Base-by-base conservation (phyloP, 352 stramenopile species). In the Phytopythium vexans region DNA sequence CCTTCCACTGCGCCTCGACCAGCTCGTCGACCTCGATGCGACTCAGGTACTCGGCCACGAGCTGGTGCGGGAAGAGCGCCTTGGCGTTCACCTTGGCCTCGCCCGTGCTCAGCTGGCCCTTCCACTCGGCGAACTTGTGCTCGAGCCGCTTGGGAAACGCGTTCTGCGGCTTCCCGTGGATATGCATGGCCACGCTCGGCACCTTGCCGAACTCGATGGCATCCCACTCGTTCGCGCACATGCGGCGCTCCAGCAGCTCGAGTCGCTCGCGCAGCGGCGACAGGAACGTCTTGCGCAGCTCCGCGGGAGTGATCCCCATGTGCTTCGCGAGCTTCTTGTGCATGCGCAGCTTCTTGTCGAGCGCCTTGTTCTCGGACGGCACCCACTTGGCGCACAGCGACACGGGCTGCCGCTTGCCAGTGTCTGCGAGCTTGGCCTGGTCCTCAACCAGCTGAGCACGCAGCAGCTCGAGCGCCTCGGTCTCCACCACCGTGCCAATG, bases 331-430 rank as follows among this genome's bases (percentile, higher is more conserved):
- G 61, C 62, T 84, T 84, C 45, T 70, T 72, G 56, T 74, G 77
- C 68, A 82, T 71, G 49, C 59, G 43, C 10, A 66, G 55, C 54
- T 72, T 73, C 60, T 74, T 79, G 68, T 85, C 74, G 15, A 76
- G 60, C 16, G 66, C 53, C 41, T 85, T 85, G n/a, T 78, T 76
- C 47, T 85, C 71, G 0, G 68, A 80, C 31, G 74, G 74, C 27
- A 85, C 43, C 74, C 74, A 85, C 64, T 85, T 85, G 54, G 74
- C 74, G 40, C 70, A 80, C 12, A 80, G 41, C 37, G 69, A 80
- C 48, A 83, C 58, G 16, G 53, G 58, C 15, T 35, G 40, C 15
- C 54, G 46, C 1, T 35, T 41, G 3, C 53, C 46, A 9, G 52
- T 43, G 8, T 14, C 21, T 11, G 43, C n/a, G 40, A 74, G 56